Base-by-base conservation (phyloP, 2,329 filamentous ascomycete genomes). In the Zasmidium citrigriseum region DNA sequence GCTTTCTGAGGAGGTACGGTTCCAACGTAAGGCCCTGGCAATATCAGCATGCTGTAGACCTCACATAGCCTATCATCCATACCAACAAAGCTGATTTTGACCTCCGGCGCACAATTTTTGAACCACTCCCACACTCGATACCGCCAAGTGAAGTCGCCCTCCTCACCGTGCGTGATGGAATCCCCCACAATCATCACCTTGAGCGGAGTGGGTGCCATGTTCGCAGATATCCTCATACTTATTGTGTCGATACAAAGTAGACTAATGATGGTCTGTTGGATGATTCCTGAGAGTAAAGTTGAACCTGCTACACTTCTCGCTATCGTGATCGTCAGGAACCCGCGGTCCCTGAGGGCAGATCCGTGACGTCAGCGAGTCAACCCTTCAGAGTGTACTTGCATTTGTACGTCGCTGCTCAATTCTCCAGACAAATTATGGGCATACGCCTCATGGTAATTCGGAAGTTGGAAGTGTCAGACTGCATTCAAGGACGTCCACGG, bases 131-230 rank as follows among this genome's bases (percentile, higher is more conserved):
- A 77, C 12, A 79, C 61, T 3, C 76, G 70, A 52, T 74, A 79
- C 9, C 77, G 70, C 77, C 77, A 79, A 10, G 76, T 79, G 52
- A 68, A 76, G 59, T 78, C 76, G 25, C 73, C 75, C 56, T 78
- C 74, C 22, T 60, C 46, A 27, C 64, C 66, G 21, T 67, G 64
- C 22, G 64, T 67, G 25, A 68, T 68, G 24, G 59, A 63, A 49
- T 68, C 64, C 44, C 66, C 66, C 18, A 63, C 58, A 21, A 67
- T 59, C 58, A 68, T 65, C 16, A 66, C 46, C 50, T 55, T 62
- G 49, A 57, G 55, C 34, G 34, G 34, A n/a, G 34, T 41, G 7
- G 34, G 34, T n/a, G 34, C 14, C 34, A 41, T 41, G 34, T 41
- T 41, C 4, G 5, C 34, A n/a, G 34, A 9, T 11, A 41, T 11